phyloP scores from a whole-genome alignment of 495 filamentous ascomycete species.

The Aspergillus taichungensis region DNA sequence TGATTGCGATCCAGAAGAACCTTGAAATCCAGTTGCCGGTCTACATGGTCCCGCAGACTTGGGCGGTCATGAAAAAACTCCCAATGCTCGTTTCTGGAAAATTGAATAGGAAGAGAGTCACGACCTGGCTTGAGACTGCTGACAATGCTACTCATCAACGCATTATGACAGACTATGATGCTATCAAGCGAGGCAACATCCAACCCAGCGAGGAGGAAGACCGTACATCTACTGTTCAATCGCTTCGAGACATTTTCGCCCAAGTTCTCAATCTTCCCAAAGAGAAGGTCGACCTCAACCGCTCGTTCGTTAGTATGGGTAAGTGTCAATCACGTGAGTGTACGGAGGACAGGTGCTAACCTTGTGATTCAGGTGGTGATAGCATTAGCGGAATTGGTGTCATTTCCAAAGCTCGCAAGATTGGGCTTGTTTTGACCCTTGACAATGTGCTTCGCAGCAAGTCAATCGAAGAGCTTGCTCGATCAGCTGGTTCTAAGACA shows the following conservation, averaged over 20 bases:
- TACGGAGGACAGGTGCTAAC: slow-evolving; percentile 13
- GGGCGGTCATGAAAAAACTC: slow-evolving; percentile 32
- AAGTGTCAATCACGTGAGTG: slow-evolving; percentile 9
- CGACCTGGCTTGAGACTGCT: slow-evolving; percentile 34
- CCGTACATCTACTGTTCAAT: slow-evolving; percentile 15
- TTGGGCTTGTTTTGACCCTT: slow-evolving; percentile 27
- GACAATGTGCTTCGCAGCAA: slow-evolving; percentile 29
- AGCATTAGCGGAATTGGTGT: slow-evolving; percentile 37
- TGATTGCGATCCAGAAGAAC: slow-evolving; percentile 26
- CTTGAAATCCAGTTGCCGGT: slow-evolving; percentile 30
- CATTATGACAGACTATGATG: slow-evolving; percentile 33
- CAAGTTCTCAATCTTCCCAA: slow-evolving; percentile 40
- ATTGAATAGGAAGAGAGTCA: slow-evolving; percentile 39
- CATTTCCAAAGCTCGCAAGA: slow-evolving; percentile 29
- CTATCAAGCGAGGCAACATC: slow-evolving; percentile 17
- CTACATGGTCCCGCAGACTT: slow-evolving; percentile 44
- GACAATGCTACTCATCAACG: slow-evolving; percentile 27
- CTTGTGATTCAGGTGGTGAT: slow-evolving; percentile 32
- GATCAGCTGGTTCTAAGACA: slow-evolving; percentile 15
- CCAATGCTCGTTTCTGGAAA: slow-evolving; percentile 44
- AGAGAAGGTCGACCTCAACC: slow-evolving; percentile 28
- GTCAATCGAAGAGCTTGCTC: slow-evolving; percentile 29
- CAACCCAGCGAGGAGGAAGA: slow-evolving; percentile 21
- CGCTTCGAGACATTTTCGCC: slow-evolving; percentile 32
- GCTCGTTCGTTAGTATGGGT: slow-evolving; percentile 39